These are phyloP conservation scores for Trypanosoma cruzi DNA, from an alignment of 208 protist genomes.

Conservation along the genomic window DNA sequence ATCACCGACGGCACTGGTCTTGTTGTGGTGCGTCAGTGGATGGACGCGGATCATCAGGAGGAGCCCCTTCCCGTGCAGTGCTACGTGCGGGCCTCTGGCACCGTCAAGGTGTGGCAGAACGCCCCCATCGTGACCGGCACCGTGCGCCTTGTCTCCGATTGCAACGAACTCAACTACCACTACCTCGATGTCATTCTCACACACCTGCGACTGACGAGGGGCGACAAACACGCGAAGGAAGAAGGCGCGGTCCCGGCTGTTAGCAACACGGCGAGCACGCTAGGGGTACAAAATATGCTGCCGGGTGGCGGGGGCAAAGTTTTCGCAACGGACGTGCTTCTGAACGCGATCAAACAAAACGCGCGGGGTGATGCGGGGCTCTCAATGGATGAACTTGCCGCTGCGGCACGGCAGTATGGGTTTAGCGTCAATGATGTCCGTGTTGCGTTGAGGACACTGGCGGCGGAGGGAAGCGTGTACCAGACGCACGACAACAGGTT, in stretches of 20 bases:
- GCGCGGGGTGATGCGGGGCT: slow-evolving; percentile 58
- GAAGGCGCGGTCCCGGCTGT: slow-evolving; percentile 33
- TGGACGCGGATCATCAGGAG: slow-evolving; percentile 57
- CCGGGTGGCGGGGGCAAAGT: slow-evolving; percentile 71
- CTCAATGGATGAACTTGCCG: slow-evolving; percentile 81
- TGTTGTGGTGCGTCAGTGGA: slow-evolving; percentile 85
- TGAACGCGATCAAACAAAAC: slow-evolving; percentile 68
- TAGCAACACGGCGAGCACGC: slow-evolving; percentile 56
- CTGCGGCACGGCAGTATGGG: slow-evolving; percentile 63
- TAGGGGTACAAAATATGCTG: slow-evolving; percentile 72
- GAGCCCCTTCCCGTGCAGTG: slow-evolving; percentile 76
- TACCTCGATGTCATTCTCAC: slow-evolving; percentile 87
- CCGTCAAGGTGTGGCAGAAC: slow-evolving; percentile 90
- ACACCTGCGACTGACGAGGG: slow-evolving; percentile 81
- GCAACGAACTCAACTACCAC: slow-evolving; percentile 92
- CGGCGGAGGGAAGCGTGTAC: slow-evolving; percentile 79
- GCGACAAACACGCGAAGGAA: slow-evolving; percentile 42
- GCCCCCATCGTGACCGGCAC: slow-evolving; percentile 81
- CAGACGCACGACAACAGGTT: slow-evolving; percentile 88
- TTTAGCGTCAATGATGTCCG: slow-evolving; percentile 70
- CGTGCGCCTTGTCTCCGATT: slow-evolving; percentile 80
- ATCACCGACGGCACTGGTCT: slow-evolving; percentile 89
- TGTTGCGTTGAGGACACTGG: slow-evolving; percentile 66
- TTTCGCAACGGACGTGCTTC: slow-evolving; percentile 74
- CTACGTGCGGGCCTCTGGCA: slow-evolving; percentile 83